Conservation (phyloP, 306 rosid species). For the Pterocarpus santalinus region DNA sequence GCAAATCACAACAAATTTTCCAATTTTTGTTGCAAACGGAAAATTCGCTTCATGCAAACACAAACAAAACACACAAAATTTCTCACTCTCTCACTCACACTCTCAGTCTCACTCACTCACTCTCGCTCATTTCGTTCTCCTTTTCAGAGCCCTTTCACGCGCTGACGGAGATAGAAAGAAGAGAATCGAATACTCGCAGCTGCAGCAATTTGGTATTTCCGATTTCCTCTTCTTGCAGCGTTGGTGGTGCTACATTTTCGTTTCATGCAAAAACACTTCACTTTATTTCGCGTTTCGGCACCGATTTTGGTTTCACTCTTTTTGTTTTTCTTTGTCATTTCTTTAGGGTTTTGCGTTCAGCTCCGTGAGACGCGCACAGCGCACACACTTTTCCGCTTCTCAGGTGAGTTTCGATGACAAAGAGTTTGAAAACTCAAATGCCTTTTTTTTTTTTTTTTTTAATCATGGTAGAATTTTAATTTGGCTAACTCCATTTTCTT, state of each 20-base stretch:
- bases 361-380: neutral
- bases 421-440: neutral
- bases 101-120: neutral
- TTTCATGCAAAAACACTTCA: constrained; percentile 29
- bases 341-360: constrained; percentile 47
- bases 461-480: constrained; percentile 3
- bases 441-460: neutral
- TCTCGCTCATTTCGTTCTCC: neutral
- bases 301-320: neutral
- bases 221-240: neutral
- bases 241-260: constrained; percentile 34
- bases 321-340: neutral
- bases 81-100: constrained; percentile 1
- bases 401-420: constrained; percentile 21
- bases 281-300: neutral
- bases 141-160: neutral
- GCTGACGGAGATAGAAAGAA: neutral
- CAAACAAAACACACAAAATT: neutral
- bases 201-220: neutral
- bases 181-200: neutral
- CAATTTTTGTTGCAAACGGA: neutral
- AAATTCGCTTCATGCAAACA: constrained; percentile 15
- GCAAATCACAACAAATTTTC: neutral
- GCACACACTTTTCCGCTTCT: neutral
- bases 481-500: constrained; percentile 17